Conservation (phyloP, 2,329 filamentous ascomycete genomes). For the Talaromyces pinophilus region DNA sequence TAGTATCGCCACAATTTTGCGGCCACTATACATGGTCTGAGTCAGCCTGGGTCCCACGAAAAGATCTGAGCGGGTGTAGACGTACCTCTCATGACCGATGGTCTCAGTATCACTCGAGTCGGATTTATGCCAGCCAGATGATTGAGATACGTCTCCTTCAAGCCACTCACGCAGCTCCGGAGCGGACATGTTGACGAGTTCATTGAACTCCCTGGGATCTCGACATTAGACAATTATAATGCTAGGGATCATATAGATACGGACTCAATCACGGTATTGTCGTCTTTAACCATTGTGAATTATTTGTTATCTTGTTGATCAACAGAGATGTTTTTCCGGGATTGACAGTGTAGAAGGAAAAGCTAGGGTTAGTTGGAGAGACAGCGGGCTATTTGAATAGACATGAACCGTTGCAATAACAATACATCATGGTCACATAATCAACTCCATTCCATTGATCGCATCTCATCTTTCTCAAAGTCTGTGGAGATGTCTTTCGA, state of each 20-base stretch:
- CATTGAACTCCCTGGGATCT: constrained; percentile 17
- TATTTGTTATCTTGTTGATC: neutral
- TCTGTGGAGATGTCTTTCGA: neutral
- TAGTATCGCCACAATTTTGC: constrained; percentile 20
- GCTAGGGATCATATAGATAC: neutral
- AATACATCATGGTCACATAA: neutral
- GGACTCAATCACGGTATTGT: constrained; percentile 19
- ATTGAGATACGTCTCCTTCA: constrained; percentile 8
- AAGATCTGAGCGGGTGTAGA: neutral
- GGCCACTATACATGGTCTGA: constrained; percentile 6
- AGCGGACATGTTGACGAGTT: constrained; percentile 20
- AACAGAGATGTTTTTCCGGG: neutral
- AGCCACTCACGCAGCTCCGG: constrained; percentile 20
- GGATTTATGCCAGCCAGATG: constrained; percentile 19
- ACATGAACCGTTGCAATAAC: neutral
- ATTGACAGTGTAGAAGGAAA: neutral
- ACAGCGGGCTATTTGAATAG: neutral
- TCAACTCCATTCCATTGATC: neutral
- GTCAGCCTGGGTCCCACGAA: neutral
- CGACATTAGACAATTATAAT: neutral
- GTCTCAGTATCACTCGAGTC: constrained; percentile 18
- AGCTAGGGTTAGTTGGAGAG: neutral
- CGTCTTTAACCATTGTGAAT: constrained; percentile 17
- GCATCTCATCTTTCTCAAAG: neutral
- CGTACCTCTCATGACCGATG: constrained; percentile 20